phyloP scores from a whole-genome alignment of 371 early-diverging fungal species.

The Mortierella sp. region DNA sequence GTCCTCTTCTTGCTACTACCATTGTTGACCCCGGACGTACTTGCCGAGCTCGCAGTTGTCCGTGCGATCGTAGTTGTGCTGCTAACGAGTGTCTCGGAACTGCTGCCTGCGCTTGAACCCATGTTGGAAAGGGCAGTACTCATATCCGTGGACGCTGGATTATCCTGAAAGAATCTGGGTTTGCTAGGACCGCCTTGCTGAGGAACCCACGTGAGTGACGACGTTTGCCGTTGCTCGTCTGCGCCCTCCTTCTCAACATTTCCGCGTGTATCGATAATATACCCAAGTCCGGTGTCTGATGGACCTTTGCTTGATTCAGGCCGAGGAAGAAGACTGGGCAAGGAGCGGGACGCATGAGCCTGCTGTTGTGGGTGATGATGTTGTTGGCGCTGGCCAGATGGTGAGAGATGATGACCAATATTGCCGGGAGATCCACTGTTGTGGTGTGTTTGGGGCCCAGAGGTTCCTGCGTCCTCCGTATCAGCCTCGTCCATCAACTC shows the following conservation, averaged over 20 bases:
- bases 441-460: neutral
- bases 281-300: conserved; percentile 2
- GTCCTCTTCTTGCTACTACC: conserved; percentile 52
- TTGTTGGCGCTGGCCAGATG: neutral
- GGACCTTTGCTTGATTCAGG: neutral
- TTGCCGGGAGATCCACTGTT: neutral
- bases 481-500: conserved; percentile 51
- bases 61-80: neutral
- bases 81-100: neutral
- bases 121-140: neutral
- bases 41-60: neutral
- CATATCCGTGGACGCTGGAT: neutral
- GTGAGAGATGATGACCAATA: neutral
- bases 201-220: conserved; percentile 3
- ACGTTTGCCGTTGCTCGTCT: conserved; percentile 1
- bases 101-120: too few species aligned
- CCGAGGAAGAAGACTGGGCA: conserved; percentile 16
- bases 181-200: conserved; percentile 17
- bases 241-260: neutral
- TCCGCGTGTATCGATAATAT: neutral
- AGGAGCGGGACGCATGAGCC: conserved; percentile 5
- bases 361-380: conserved; percentile 12
- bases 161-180: conserved; percentile 11
- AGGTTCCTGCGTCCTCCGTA: conserved; percentile 10
- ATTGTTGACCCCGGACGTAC: conserved; percentile 42